Evolutionary conservation across 352 stramenopile species (phyloP), one percentile per base, ranked within the genome.

Genomic region (Globisporangium splendens): DNA sequence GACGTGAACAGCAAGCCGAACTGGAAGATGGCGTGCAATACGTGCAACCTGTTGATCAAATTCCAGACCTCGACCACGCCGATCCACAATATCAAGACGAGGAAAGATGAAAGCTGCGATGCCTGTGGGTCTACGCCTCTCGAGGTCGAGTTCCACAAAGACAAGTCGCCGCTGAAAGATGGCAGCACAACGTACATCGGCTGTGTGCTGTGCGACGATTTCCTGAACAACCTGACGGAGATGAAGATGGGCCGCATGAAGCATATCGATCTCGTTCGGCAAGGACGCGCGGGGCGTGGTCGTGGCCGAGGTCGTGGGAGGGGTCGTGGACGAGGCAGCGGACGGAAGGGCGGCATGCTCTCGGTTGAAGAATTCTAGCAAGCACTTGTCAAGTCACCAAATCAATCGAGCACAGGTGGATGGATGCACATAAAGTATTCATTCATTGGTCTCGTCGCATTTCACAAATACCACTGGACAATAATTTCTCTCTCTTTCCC

Each of bases 1-100:
- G 73, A 83, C 50, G 47, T 71, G 20, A 79, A 79, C 46, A 75
- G 62, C 35, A 73, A 78, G 42, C 73, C 73, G 11, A 82, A 83
- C 50, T 83, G 73, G 73, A 83, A 83, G 39, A 60, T 83, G 51
- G 67, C 68, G 13, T 83, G 73, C 54, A 83, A 83, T 41, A 68
- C 56, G 18, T 83, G 73, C 61, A 77, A 82, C 38, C 61, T 69
- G 38, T 53, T 83, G 6, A 63, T 83, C 50, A 61, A 67, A 20
- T 83, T 83, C 57, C 71, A 69, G 39, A 61, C 53, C 22, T 42
- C 50, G n/a, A 21, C 55, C 11, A 59, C 61, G 8, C 60, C 54
- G 11, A 76, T 76, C 18, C 71, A 78, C 52, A 62, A 51, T 8
- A 72, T 76, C 47, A 60, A 66, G 33, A 60, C 61, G 20, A 20